Base-by-base conservation (phyloP, 805 yeast species). In the Saccharomycopsis fermentans region DNA sequence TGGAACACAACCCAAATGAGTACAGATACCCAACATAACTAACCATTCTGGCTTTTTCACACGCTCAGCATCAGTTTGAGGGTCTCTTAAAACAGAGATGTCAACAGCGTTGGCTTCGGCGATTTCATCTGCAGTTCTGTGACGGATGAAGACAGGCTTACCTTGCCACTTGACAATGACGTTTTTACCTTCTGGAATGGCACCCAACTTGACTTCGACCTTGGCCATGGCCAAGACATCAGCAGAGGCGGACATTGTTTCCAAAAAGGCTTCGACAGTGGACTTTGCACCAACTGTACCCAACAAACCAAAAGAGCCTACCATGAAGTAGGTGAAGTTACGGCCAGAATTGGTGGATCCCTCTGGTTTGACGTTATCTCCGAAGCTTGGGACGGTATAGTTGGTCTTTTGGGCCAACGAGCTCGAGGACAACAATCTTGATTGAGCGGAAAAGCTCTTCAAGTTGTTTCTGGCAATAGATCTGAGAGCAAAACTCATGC, bases 1-100 rank as follows among this genome's bases (percentile, higher is more conserved):
- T 67, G 99, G 99, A 63, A 94, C 99, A 86, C 99, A 94, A 75
- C 99, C 99, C 81, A 94, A 85, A 76, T 94, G 99, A 66, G 99
- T 94, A 82, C 99, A 94, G 74, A 94, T 92, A 79, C 99, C 99
- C 78, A 94, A 76, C 99, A 94, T 94, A 74, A 94, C 82, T 72
- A 94, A 83, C 99, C 99, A 94, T 78, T 92, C 94, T 66, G 99
- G 98, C 75, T 86, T 87, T 78, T 89, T 80, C 65, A 88, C 97
- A 81, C 99, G 90, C 72, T 90, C 95, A 64, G 87, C 73, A 74
- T 94, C 99, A 55, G 79, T 75, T 80, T 94, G 89, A 66, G 99
- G 99, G 74, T 94, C 99, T 77, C 97, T 89, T 73, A 94, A 83
- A 48, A 81, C 52, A 34, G 83, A 68, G 63, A 94, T 73, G 67